phyloP scores from a whole-genome alignment of 2,329 filamentous ascomycete genomes.

The Fonsecaea multimorphosa region DNA sequence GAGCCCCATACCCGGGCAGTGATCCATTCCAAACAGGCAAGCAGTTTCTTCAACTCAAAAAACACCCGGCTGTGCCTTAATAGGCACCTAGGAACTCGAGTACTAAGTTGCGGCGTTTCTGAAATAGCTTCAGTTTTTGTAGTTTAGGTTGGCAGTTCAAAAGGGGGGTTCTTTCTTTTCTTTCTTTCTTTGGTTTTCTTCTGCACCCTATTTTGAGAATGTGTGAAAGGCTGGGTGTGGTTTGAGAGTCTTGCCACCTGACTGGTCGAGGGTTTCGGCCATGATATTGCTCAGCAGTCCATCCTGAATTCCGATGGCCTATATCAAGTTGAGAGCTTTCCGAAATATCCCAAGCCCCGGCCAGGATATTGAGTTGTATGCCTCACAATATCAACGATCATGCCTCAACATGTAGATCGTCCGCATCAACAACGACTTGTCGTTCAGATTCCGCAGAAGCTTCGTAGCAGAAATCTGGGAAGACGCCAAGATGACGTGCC shows the following conservation, averaged over 20 bases:
- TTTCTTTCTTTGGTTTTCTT: too few species aligned
- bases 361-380: neutral
- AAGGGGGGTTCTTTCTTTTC: too few species aligned
- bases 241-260: neutral
- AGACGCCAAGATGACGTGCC: slow-evolving; percentile 12
- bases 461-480: slow-evolving; percentile 14
- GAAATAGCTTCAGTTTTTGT: too few species aligned
- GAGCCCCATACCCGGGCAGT: too few species aligned
- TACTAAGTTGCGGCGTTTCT: too few species aligned
- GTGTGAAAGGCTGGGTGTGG: too few species aligned
- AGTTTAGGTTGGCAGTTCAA: too few species aligned
- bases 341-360: neutral
- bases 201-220: too few species aligned
- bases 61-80: too few species aligned
- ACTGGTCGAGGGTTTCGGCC: neutral
- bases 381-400: slow-evolving; percentile 7
- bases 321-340: neutral
- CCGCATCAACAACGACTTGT: neutral
- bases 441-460: neutral
- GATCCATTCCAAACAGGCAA: too few species aligned
- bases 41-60: too few species aligned
- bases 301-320: neutral
- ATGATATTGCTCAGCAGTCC: neutral
- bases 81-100: too few species aligned
- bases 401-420: slow-evolving; percentile 3